Evolutionary conservation across 1,284 basidiomycete species (phyloP), one percentile per base, ranked within the genome.

Genomic region (Pisolithus thermaeus): DNA sequence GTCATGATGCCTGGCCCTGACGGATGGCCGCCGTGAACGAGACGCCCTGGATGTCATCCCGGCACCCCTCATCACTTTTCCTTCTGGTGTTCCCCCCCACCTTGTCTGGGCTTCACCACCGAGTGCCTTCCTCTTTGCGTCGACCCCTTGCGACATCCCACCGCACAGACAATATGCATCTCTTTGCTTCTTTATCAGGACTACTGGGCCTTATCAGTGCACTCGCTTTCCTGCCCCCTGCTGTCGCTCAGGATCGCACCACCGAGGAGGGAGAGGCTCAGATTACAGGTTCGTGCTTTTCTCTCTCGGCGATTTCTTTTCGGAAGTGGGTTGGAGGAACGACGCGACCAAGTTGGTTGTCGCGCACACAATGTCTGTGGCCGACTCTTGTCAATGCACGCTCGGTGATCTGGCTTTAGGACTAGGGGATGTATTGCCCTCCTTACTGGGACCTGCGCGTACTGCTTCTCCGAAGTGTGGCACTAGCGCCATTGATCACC

Each of bases 241-340:
- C 46, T 3, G 16, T 35, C 0, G 65, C 69, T 0, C 64, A 67
- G 42, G 56, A 60, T 36, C 70, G 62, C 51, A 62, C 64, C 0
- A 59, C 64, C 0, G 73, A 75, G 53, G 57, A 66, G 22, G 61
- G 63, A 30, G 73, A 73, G 58, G 71, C 72, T 0, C 52, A 62
- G 20, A 70, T 73, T 7, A 52, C 50, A 11, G 61, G 73, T 68
- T 8, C 16, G 57, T 57, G 3, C 59, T 8, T 18, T 23, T 27
- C 9, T 18, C 9, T 3, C 27, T 22, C 25, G 0, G 4, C 14
- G 18, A 12, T 25, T 4, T 20, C 22, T 20, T 20, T 20, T 23
- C 5, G 44, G n/a, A 3, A 8, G 27, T n/a, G 14, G n/a, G 16
- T 40, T 23, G 27, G 23, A 18, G 27, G 16, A 16, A 44, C 27